Evolutionary conservation across 1,139 yeast species (phyloP).

Genomic region (Kodamaea sp.): DNA sequence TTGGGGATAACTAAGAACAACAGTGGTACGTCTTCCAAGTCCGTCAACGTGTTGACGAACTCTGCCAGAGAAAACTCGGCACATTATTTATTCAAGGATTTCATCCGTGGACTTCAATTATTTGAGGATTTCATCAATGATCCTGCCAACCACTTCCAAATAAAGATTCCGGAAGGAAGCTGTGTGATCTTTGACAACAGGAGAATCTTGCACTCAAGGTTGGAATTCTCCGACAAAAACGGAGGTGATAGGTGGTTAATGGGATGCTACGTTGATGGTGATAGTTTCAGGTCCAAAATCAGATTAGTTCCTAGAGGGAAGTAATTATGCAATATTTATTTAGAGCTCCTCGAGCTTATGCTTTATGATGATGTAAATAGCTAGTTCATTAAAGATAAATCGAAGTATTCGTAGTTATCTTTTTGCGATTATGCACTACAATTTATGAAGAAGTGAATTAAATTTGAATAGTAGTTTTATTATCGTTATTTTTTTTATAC

Average conservation of each 20-base stretch:
- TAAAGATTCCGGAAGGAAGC: slow-evolving; percentile 61
- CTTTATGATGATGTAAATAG: too few species aligned
- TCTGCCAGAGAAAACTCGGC: slow-evolving; percentile 25
- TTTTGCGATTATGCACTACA: too few species aligned
- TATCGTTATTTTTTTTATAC: too few species aligned
- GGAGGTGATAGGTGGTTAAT: slow-evolving; percentile 71
- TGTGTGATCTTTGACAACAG: slow-evolving; percentile 77
- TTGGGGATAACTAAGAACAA: slow-evolving; percentile 43
- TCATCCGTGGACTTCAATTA: slow-evolving; percentile 56
- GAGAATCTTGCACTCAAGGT: slow-evolving; percentile 70
- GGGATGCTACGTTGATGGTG: slow-evolving; percentile 78
- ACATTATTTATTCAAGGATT: slow-evolving; percentile 45
- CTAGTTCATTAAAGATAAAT: too few species aligned
- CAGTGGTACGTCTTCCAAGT: slow-evolving; percentile 10
- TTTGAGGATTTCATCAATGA: slow-evolving; percentile 64
- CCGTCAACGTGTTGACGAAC: slow-evolving; percentile 7
- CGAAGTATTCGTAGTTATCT: too few species aligned
- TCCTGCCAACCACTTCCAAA: slow-evolving; percentile 54
- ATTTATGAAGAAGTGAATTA: background rate
- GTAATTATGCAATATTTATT: background rate
- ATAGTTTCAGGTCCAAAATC: slow-evolving; percentile 65
- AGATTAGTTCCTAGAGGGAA: slow-evolving; percentile 28
- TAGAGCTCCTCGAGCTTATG: slow-evolving; percentile 1
- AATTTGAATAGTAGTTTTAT: too few species aligned
- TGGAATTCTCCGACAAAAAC: slow-evolving; percentile 52